These are phyloP conservation scores for Pseudocercospora fijiensis DNA, from an alignment of 2,329 filamentous ascomycete species.

Conservation along the genomic window DNA sequence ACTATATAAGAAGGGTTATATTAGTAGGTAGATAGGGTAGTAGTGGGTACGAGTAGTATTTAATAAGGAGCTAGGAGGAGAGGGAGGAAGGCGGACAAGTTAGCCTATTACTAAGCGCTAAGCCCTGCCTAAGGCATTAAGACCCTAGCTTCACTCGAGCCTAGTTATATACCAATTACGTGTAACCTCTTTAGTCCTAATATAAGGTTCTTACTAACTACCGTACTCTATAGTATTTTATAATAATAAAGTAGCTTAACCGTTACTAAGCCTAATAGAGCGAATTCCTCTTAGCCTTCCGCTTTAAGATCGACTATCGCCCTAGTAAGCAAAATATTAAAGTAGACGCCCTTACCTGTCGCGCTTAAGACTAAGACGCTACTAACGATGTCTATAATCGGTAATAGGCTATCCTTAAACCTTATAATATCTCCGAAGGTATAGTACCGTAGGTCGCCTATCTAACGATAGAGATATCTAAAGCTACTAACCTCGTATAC, in stretches of 20 bases:
- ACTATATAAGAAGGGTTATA: too few relatives aligned
- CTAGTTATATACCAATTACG: too few relatives aligned
- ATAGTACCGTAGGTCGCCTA: background rate
- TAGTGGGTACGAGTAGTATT: too few relatives aligned
- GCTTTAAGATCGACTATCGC: slow-evolving; percentile 9
- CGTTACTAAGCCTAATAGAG: slow-evolving; percentile 30
- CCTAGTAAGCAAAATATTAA: slow-evolving; percentile 16
- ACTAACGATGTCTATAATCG: background rate
- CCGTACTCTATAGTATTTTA: slow-evolving; percentile 35
- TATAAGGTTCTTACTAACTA: slow-evolving; percentile 36
- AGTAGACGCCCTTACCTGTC: background rate
- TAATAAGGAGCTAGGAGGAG: too few relatives aligned
- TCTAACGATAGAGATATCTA: background rate
- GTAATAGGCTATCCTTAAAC: background rate
- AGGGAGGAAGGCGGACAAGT: too few relatives aligned
- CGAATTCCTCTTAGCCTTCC: slow-evolving; percentile 12
- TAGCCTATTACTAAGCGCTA: too few relatives aligned
- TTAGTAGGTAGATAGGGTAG: too few relatives aligned
- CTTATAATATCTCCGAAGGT: background rate
- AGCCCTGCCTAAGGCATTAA: too few relatives aligned
- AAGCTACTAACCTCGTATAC: too few relatives aligned
- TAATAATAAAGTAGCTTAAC: slow-evolving; percentile 34
- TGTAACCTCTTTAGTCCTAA: too few relatives aligned
- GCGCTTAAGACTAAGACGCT: background rate
- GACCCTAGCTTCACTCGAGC: too few relatives aligned